Percentiles rank a stretch among this genome's conserved stretches.
These are phyloP conservation scores for Didymella exigua DNA, from an alignment of 2,329 filamentous ascomycete species.

Conservation along the genomic window DNA sequence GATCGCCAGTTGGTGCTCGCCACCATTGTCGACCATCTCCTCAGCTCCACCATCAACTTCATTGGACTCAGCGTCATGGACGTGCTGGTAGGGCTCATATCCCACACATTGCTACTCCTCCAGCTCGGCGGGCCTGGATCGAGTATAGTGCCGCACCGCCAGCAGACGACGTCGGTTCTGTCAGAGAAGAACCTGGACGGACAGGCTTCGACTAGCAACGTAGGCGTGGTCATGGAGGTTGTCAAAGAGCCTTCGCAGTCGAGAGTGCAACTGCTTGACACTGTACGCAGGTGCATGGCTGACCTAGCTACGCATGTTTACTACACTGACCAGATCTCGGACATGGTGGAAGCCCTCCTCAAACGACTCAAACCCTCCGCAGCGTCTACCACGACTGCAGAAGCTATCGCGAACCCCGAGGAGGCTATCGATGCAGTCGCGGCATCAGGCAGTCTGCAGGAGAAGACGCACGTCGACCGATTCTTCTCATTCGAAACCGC, in stretches of 20 bases:
- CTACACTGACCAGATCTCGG: conserved; percentile 92
- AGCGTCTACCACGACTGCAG: conserved; percentile 52
- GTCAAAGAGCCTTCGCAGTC: conserved; percentile 57
- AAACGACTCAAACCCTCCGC: conserved; percentile 73
- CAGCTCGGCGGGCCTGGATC: conserved; percentile 62
- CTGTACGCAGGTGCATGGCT: conserved; percentile 84
- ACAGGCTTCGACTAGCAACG: conserved; percentile 25
- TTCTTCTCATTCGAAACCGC: conserved; percentile 69
- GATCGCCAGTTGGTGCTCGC: conserved; percentile 76
- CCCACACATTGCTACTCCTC: conserved; percentile 79
- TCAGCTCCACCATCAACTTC: conserved; percentile 88
- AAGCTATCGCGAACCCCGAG: conserved; percentile 58
- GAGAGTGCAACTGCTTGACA: conserved; percentile 68
- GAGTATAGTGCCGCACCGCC: conserved; percentile 46
- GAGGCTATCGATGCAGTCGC: conserved; percentile 56
- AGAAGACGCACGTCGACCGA: conserved; percentile 59
- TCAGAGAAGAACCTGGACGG: conserved; percentile 28
- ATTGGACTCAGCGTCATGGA: conserved; percentile 98
- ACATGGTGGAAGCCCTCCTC: conserved; percentile 87
- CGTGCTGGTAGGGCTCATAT: conserved; percentile 81
- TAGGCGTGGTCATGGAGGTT: conserved; percentile 47
- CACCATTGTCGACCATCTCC: conserved; percentile 78
- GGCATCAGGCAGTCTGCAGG: conserved; percentile 56
- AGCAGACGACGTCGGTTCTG: conserved; percentile 41
- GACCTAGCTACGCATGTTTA: conserved; percentile 93